Conservation (phyloP, 805 yeast genomes). For the Lachancea waltii region DNA sequence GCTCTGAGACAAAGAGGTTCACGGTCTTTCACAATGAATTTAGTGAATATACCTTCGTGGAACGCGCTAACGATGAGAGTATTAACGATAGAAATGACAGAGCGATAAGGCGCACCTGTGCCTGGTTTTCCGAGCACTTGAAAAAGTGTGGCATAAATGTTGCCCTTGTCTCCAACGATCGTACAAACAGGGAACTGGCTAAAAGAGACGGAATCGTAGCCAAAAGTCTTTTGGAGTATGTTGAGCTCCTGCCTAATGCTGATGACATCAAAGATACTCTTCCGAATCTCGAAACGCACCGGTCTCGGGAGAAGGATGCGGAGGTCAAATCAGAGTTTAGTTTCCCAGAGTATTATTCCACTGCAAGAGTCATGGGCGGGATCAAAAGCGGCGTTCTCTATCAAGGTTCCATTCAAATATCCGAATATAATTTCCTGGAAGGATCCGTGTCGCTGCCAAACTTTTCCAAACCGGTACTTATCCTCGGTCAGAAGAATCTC, state of each 20-base stretch:
- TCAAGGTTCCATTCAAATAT: slow-evolving; percentile 76
- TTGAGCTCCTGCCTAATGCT: slow-evolving; percentile 61
- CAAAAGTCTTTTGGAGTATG: slow-evolving; percentile 58
- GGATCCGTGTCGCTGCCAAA: slow-evolving; percentile 70
- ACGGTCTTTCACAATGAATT: slow-evolving; percentile 93
- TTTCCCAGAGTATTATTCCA: slow-evolving; percentile 72
- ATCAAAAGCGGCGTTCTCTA: slow-evolving; percentile 77
- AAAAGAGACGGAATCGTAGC: slow-evolving; percentile 46
- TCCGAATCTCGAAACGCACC: slow-evolving; percentile 45
- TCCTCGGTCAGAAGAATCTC: slow-evolving; percentile 75
- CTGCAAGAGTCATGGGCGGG: slow-evolving; percentile 85
- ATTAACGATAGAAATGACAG: slow-evolving; percentile 89
- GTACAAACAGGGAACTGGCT: slow-evolving; percentile 56
- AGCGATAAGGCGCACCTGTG: slow-evolving; percentile 69
- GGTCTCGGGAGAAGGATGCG: slow-evolving; percentile 16
- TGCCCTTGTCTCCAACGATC: slow-evolving; percentile 72
- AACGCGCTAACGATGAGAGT: slow-evolving; percentile 56
- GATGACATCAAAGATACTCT: slow-evolving; percentile 72
- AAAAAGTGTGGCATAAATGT: slow-evolving; percentile 37
- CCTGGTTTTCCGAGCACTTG: slow-evolving; percentile 70
- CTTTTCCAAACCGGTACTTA: slow-evolving; percentile 72
- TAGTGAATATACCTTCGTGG: slow-evolving; percentile 58
- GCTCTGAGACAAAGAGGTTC: slow-evolving; percentile 67
- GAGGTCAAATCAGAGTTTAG: slow-evolving; percentile 42
- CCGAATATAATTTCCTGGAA: slow-evolving; percentile 82